phyloP scores from a whole-genome alignment of 768 basidiomycete species.

The Trametes elegans region DNA sequence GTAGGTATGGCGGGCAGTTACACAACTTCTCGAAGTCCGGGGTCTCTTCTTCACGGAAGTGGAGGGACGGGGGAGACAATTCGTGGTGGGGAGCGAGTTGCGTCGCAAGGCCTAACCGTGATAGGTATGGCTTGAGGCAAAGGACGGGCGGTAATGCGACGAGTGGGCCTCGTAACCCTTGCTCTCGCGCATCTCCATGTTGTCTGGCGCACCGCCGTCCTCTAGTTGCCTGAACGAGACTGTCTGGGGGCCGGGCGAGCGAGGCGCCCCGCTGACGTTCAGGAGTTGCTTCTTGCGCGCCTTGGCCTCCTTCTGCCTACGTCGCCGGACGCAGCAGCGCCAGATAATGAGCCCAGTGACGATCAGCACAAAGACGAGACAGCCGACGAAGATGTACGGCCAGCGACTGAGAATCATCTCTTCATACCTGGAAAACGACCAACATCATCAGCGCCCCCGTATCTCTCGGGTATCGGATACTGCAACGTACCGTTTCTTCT shows the following conservation, averaged over 20 bases:
- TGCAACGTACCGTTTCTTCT: constrained; percentile 27
- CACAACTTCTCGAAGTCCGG: constrained; percentile 24
- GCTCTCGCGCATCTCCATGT: constrained; percentile 16
- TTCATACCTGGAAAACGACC: constrained; percentile 23
- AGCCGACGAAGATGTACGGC: constrained; percentile 34
- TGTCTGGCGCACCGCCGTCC: constrained; percentile 7
- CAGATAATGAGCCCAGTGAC: constrained; percentile 28
- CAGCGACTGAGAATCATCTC: constrained; percentile 30
- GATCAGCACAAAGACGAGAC: constrained; percentile 29
- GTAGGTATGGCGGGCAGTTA: constrained; percentile 4
- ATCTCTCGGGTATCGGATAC: neutral
- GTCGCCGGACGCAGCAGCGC: constrained; percentile 30
- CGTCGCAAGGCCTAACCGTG: constrained; percentile 2
- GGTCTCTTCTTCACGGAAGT: constrained; percentile 21
- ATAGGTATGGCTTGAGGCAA: constrained; percentile 13
- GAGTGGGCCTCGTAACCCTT: constrained; percentile 1
- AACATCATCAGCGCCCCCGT: neutral
- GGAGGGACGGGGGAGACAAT: neutral
- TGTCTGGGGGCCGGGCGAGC: constrained; percentile 4
- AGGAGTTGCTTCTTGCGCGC: constrained; percentile 8
- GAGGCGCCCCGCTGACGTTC: neutral
- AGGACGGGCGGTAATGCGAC: constrained; percentile 14
- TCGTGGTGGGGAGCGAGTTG: too few species aligned
- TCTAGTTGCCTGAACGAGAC: constrained; percentile 19
- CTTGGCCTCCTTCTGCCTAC: constrained; percentile 13